Evolutionary conservation across 768 basidiomycete species (phyloP).

Genomic region (Trametes cubensis): DNA sequence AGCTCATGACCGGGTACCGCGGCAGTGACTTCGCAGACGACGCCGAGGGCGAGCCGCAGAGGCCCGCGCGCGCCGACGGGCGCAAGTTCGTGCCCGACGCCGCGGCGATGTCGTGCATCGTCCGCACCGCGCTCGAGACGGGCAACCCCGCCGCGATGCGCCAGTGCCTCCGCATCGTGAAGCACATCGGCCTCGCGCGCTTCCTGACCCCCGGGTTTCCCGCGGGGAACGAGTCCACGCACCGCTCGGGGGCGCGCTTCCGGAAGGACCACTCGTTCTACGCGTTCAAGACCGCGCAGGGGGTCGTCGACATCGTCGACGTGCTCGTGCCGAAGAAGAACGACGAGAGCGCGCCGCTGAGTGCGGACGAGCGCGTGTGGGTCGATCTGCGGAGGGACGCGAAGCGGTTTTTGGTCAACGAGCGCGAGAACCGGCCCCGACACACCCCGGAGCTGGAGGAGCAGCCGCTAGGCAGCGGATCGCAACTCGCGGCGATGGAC

Average conservation of each 20-base stretch:
- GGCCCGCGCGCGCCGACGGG: conserved; percentile 39
- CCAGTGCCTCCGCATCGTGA: conserved; percentile 62
- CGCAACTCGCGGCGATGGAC: conserved; percentile 33
- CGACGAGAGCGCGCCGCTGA: conserved; percentile 14
- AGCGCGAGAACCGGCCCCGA: conserved; percentile 18
- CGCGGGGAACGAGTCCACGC: background rate
- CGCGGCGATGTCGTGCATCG: conserved; percentile 57
- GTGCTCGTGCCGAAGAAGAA: conserved; percentile 42
- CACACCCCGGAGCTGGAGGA: conserved; percentile 28
- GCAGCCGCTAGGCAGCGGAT: conserved; percentile 31
- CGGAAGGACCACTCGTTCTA: conserved; percentile 20
- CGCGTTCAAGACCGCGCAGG: conserved; percentile 36
- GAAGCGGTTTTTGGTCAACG: conserved; percentile 18
- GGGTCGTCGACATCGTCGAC: conserved; percentile 52
- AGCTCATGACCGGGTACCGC: conserved; percentile 70
- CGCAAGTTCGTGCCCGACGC: conserved; percentile 47
- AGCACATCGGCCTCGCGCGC: conserved; percentile 45
- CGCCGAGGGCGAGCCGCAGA: conserved; percentile 12
- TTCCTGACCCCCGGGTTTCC: conserved; percentile 33
- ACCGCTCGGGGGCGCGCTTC: conserved; percentile 6
- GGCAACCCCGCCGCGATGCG: conserved; percentile 53
- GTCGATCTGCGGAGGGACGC: conserved; percentile 22
- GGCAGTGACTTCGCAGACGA: conserved; percentile 27
- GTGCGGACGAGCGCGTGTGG: conserved; percentile 26
- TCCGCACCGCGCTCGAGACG: conserved; percentile 60